Conservation (phyloP, 1,284 basidiomycete species). For the Polyporus tsugae region DNA sequence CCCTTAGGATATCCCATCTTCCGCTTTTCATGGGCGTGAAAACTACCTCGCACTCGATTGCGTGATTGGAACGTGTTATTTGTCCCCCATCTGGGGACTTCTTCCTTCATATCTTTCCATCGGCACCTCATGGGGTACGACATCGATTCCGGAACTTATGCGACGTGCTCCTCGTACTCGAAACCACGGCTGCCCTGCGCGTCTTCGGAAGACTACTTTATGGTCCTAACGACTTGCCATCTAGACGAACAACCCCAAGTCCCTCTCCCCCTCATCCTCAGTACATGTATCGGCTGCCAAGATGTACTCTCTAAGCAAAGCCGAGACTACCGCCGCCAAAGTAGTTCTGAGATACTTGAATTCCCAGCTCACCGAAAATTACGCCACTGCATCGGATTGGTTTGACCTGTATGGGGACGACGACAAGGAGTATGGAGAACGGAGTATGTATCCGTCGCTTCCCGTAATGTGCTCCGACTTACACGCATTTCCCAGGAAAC, state of each 20-base stretch:
- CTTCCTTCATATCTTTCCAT: neutral
- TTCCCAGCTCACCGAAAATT: constrained; percentile 40
- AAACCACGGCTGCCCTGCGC: neutral
- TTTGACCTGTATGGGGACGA: constrained; percentile 31
- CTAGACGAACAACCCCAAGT: neutral
- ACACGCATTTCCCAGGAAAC: constrained; percentile 14
- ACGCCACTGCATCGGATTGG: constrained; percentile 34
- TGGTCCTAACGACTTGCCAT: neutral
- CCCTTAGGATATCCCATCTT: too few relatives aligned
- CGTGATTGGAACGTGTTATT: neutral
- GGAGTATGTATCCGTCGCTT: constrained; percentile 9
- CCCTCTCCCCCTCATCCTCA: neutral
- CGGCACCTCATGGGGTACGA: neutral
- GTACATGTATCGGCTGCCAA: too few relatives aligned
- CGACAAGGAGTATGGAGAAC: constrained; percentile 2
- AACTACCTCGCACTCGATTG: neutral
- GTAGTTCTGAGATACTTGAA: constrained; percentile 42
- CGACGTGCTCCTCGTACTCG: neutral
- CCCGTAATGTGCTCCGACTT: neutral
- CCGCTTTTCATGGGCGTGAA: too few relatives aligned
- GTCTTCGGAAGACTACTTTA: neutral
- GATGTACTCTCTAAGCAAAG: neutral
- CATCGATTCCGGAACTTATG: too few relatives aligned
- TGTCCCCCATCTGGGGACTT: neutral
- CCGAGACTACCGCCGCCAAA: constrained; percentile 25